Evolutionary conservation across 2,329 filamentous ascomycete species (phyloP).

Genomic region (Rhexocercosporidium sp.): DNA sequence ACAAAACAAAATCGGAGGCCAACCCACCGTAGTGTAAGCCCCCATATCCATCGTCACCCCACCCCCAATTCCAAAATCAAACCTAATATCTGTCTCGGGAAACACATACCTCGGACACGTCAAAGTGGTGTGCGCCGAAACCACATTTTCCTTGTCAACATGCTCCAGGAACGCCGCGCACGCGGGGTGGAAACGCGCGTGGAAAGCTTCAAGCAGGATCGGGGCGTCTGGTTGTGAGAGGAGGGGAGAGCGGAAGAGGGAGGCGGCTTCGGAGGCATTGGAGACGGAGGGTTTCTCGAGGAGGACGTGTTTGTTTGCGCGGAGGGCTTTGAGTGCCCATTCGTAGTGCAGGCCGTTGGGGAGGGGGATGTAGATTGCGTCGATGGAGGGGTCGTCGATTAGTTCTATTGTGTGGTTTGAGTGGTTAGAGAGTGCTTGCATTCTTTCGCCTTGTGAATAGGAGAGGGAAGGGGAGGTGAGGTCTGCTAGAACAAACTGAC

Average conservation of each 20-base stretch:
- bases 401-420: slow-evolving; percentile 34
- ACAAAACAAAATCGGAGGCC: background rate
- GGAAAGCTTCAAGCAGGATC: slow-evolving; percentile 59
- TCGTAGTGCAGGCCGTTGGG: slow-evolving; percentile 38
- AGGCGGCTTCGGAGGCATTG: slow-evolving; percentile 40
- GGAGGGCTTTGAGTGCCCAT: slow-evolving; percentile 27
- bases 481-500: slow-evolving; percentile 30
- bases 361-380: slow-evolving; percentile 25
- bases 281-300: slow-evolving; percentile 25
- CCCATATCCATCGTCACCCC: slow-evolving; percentile 46
- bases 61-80: slow-evolving; percentile 46
- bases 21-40: slow-evolving; percentile 42
- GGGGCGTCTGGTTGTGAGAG: slow-evolving; percentile 45
- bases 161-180: slow-evolving; percentile 49
- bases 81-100: slow-evolving; percentile 50
- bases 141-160: slow-evolving; percentile 47
- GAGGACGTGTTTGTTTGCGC: slow-evolving; percentile 26
- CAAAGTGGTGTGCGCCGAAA: slow-evolving; percentile 42
- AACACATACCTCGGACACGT: slow-evolving; percentile 43
- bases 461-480: background rate
- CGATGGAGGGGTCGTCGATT: slow-evolving; percentile 39
- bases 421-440: background rate
- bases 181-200: slow-evolving; percentile 56
- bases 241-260: slow-evolving; percentile 49
- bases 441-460: background rate